Conservation (phyloP, 2,329 filamentous ascomycete species). For the Trichoderma citrinoviride region DNA sequence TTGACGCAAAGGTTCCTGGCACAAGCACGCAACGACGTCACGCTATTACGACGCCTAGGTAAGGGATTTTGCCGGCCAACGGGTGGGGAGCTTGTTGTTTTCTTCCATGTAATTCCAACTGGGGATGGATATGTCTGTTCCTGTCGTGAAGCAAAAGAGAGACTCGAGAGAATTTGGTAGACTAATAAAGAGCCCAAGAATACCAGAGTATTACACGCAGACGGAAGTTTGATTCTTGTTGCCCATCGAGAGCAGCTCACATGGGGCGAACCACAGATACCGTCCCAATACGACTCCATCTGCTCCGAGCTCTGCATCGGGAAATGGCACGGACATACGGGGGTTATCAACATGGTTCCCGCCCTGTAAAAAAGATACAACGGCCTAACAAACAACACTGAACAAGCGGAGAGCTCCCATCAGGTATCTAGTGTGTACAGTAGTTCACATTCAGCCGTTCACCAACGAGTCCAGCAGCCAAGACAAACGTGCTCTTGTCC, state of each 20-base stretch:
- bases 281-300: not conserved
- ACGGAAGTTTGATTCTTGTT: too few relatives aligned
- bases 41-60: slow-evolving; percentile 21
- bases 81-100: not conserved
- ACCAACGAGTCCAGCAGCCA: not conserved
- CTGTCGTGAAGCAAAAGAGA: too few relatives aligned
- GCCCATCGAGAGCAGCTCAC: too few relatives aligned
- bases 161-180: too few relatives aligned
- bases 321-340: not conserved
- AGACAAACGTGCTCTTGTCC: not conserved
- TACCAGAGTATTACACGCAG: too few relatives aligned
- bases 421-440: too few relatives aligned
- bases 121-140: too few relatives aligned
- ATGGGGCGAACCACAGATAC: too few relatives aligned
- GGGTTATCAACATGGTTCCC: not conserved
- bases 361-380: not conserved
- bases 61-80: slow-evolving; percentile 5
- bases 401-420: not conserved
- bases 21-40: slow-evolving; percentile 14
- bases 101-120: not conserved
- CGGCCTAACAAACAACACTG: not conserved
- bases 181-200: too few relatives aligned
- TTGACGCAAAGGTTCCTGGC: slow-evolving; percentile 11
- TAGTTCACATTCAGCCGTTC: not conserved
- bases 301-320: not conserved